A percentile compares a stretch with the other conserved stretches of the same genome.
phyloP scores from a whole-genome alignment of 1,284 basidiomycete genomes.

The Cutaneotrichosporon sp. region DNA sequence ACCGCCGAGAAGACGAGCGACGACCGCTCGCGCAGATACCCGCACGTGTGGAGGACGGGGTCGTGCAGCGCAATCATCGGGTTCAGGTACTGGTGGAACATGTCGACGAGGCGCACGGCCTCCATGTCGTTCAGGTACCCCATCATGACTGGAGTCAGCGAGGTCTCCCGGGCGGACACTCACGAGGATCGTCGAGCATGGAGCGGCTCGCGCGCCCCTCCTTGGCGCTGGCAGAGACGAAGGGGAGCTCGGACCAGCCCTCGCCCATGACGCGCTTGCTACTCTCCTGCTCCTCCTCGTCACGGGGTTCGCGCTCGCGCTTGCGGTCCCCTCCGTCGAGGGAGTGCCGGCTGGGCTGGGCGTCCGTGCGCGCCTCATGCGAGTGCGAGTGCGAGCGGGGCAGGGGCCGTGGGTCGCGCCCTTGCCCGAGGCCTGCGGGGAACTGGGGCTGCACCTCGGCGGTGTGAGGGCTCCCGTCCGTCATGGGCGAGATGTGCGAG shows the following conservation, averaged over 20 bases:
- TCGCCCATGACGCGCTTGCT: background rate
- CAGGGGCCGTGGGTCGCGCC: too few species aligned
- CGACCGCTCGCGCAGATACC: constrained; percentile 14
- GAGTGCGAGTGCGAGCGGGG: too few species aligned
- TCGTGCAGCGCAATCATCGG: constrained; percentile 22
- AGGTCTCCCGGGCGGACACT: background rate
- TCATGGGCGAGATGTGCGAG: too few species aligned
- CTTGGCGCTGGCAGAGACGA: background rate
- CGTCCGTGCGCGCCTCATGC: too few species aligned
- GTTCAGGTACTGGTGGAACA: constrained; percentile 17
- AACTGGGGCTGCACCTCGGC: too few species aligned
- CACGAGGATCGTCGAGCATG: constrained; percentile 10
- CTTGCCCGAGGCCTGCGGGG: too few species aligned
- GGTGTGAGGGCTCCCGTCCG: too few species aligned
- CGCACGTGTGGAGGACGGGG: constrained; percentile 21
- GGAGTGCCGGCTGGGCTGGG: background rate
- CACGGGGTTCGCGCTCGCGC: background rate
- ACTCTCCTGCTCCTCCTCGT: background rate
- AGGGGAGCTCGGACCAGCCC: background rate
- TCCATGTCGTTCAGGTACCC: constrained; percentile 10
- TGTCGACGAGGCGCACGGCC: constrained; percentile 8
- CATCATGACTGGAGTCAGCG: background rate
- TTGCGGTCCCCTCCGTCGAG: background rate
- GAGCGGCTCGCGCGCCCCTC: background rate
- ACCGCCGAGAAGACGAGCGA: constrained; percentile 58